A percentile compares a stretch with the other conserved stretches of the same genome.
These are phyloP conservation scores for Starmerella bombicola DNA, from an alignment of 805 yeast genomes.

Conservation along the genomic window DNA sequence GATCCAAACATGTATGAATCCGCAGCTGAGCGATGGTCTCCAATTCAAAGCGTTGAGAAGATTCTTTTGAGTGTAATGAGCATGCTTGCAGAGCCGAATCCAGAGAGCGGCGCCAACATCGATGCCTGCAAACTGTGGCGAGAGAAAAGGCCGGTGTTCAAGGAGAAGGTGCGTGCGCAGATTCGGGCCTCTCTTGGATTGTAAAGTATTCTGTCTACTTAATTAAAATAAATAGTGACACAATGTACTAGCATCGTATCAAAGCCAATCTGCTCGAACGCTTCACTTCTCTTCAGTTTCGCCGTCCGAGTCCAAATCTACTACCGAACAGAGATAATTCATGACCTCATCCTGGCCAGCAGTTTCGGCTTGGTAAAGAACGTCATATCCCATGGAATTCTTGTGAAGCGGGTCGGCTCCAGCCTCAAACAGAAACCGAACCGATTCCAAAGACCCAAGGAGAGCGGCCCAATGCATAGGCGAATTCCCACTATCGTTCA, in stretches of 20 bases:
- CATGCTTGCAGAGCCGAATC: slow-evolving; percentile 91
- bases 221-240: too few species aligned
- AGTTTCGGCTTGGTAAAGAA: slow-evolving; percentile 79
- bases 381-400: slow-evolving; percentile 67
- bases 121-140: slow-evolving; percentile 82
- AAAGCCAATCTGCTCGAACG: background rate
- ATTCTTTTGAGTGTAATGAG: slow-evolving; percentile 83
- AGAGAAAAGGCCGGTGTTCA: slow-evolving; percentile 59
- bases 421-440: slow-evolving; percentile 55
- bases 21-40: slow-evolving; percentile 96
- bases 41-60: slow-evolving; percentile 96
- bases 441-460: slow-evolving; percentile 69
- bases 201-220: slow-evolving; percentile 23
- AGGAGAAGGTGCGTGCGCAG: slow-evolving; percentile 49
- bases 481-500: slow-evolving; percentile 80
- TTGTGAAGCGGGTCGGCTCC: slow-evolving; percentile 74
- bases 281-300: slow-evolving; percentile 1
- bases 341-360: slow-evolving; percentile 66
- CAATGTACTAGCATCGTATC: background rate
- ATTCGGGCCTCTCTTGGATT: slow-evolving; percentile 64
- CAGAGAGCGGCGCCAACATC: slow-evolving; percentile 88
- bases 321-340: slow-evolving; percentile 60
- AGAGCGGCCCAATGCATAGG: slow-evolving; percentile 93
- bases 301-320: slow-evolving; percentile 30
- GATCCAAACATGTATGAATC: slow-evolving; percentile 92